Percentiles rank a stretch among this genome's conserved stretches.
phyloP scores from a whole-genome alignment of 257 asterid genomes.

The Solanum ossicruentum region DNA sequence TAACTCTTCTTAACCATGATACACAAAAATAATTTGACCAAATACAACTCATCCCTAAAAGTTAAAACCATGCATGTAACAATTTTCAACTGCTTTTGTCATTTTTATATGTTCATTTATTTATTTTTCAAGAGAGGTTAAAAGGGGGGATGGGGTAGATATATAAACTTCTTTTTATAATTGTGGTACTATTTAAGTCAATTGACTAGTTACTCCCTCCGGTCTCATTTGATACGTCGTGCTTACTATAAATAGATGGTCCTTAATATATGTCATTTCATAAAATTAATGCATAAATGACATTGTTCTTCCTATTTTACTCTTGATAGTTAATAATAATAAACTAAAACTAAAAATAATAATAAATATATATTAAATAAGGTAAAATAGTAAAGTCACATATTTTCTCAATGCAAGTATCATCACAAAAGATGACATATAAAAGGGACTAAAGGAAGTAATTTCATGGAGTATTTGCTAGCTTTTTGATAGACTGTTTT shows the following conservation, averaged over 20 bases:
- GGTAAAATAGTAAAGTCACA: no score
- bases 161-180: neutral
- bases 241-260: no score
- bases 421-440: no score
- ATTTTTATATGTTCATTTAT: neutral
- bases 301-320: no score
- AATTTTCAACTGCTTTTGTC: neutral
- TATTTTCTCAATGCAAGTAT: no score
- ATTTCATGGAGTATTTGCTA: neutral
- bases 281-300: no score
- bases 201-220: neutral
- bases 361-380: no score
- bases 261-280: no score
- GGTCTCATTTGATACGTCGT: no score
- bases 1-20: neutral
- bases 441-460: neutral
- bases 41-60: neutral
- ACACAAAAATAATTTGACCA: neutral
- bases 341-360: no score
- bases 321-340: no score
- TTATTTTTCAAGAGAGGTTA: neutral
- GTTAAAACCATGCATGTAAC: neutral
- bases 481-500: neutral
- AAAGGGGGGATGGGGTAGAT: neutral
- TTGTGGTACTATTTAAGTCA: neutral